These are phyloP conservation scores for Lactifluus piperatus DNA, from an alignment of 768 basidiomycete species.

Conservation along the genomic window DNA sequence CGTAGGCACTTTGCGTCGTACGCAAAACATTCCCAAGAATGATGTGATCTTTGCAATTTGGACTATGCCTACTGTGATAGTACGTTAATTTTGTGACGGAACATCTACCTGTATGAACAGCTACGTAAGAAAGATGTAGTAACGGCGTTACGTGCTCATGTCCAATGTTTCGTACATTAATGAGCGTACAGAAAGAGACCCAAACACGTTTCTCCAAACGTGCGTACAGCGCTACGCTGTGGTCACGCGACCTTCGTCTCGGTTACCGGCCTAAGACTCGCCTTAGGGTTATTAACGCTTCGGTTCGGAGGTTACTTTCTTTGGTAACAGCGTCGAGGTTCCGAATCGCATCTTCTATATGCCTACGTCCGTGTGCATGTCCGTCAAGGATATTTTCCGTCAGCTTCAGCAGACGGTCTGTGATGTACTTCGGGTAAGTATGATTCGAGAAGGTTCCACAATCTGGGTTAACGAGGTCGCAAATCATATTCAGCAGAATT, in stretches of 20 bases:
- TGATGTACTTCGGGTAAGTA: neutral
- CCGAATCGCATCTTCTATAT: neutral
- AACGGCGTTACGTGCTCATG: too few species aligned
- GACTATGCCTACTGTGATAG: neutral
- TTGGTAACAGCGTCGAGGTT: neutral
- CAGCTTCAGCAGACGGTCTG: neutral
- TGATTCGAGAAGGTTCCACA: neutral
- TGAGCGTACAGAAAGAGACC: too few species aligned
- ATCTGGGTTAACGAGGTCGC: neutral
- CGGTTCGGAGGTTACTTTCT: neutral
- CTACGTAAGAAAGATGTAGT: neutral
- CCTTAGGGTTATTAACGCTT: neutral
- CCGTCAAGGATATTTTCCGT: neutral
- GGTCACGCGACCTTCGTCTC: neutral
- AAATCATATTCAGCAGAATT: neutral
- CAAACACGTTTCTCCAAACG: too few species aligned
- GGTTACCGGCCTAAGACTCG: neutral
- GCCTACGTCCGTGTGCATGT: neutral
- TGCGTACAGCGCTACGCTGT: too few species aligned
- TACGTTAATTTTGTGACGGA: neutral
- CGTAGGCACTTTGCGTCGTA: too few species aligned
- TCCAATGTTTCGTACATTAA: too few species aligned
- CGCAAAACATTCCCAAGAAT: too few species aligned
- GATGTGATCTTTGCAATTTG: neutral
- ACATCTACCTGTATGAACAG: neutral